Evolutionary conservation across 2,329 filamentous ascomycete species (phyloP).

Genomic region (Penicillium paneum): DNA sequence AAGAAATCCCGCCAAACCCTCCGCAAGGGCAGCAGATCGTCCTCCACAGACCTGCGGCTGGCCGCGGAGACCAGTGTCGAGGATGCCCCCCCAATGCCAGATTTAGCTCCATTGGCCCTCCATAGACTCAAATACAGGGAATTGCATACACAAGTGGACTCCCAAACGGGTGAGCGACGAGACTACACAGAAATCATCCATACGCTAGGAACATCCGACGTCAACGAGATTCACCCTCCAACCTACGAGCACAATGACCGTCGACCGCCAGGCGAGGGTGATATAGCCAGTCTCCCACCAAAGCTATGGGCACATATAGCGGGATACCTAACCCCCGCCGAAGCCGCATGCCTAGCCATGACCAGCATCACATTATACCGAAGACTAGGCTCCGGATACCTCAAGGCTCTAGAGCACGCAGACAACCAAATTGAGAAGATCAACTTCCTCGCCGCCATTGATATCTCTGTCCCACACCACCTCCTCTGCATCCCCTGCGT

Average conservation of each 20-base stretch:
- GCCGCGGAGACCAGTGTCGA: conserved; percentile 23
- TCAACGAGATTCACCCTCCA: conserved; percentile 22
- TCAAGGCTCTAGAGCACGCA: conserved; percentile 40
- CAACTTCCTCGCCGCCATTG: conserved; percentile 52
- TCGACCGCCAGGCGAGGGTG: conserved; percentile 38
- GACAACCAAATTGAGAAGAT: conserved; percentile 47
- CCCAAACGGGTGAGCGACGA: conserved; percentile 36
- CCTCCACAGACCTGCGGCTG: conserved; percentile 28
- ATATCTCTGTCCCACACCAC: conserved; percentile 52
- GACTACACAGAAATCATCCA: conserved; percentile 40
- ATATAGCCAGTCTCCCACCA: conserved; percentile 46
- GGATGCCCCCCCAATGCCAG: conserved; percentile 29
- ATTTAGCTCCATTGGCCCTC: conserved; percentile 33
- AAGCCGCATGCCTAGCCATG: conserved; percentile 50
- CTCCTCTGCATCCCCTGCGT: conserved; percentile 59
- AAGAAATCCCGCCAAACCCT: conserved; percentile 40
- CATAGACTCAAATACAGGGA: conserved; percentile 36
- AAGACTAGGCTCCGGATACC: conserved; percentile 43
- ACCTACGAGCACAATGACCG: conserved; percentile 17
- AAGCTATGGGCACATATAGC: conserved; percentile 48
- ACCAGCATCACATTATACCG: conserved; percentile 47
- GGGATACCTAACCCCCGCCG: conserved; percentile 43
- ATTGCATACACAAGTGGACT: conserved; percentile 28
- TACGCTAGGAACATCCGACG: conserved; percentile 32
- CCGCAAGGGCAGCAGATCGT: conserved; percentile 32